phyloP scores from a whole-genome alignment of 2,329 filamentous ascomycete genomes.

The Neurospora sp. region DNA sequence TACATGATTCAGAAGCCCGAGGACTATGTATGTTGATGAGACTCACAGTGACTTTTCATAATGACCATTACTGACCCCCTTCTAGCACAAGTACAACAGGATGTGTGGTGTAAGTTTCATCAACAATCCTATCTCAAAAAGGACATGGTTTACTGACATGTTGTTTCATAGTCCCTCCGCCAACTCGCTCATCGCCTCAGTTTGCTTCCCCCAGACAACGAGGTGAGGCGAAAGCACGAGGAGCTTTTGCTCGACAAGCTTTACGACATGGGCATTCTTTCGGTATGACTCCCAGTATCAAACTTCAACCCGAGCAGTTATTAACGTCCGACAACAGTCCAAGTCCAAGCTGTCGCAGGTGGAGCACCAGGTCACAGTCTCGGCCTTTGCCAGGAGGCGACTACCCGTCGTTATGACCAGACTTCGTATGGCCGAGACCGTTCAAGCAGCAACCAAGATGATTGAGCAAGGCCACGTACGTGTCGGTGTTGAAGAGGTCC shows the following conservation, averaged over 20 bases:
- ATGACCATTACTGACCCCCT: constrained; percentile 6
- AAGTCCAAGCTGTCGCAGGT: constrained; percentile 73
- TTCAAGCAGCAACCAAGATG: constrained; percentile 74
- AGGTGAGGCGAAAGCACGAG: constrained; percentile 75
- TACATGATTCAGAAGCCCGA: constrained; percentile 87
- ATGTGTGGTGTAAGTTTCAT: constrained; percentile 46
- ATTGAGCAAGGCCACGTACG: constrained; percentile 92
- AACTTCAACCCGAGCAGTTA: too few species aligned
- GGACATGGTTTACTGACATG: not conserved
- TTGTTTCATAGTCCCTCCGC: constrained; percentile 49
- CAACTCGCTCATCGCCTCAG: constrained; percentile 84
- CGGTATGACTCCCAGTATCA: constrained; percentile 21
- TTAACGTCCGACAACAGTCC: constrained; percentile 23
- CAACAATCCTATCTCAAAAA: not conserved
- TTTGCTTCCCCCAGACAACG: constrained; percentile 68
- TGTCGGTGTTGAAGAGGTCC: constrained; percentile 82
- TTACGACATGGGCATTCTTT: constrained; percentile 81
- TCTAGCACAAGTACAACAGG: constrained; percentile 61
- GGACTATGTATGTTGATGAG: constrained; percentile 26
- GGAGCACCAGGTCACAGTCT: constrained; percentile 81
- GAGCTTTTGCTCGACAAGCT: constrained; percentile 82
- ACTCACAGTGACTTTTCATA: not conserved
- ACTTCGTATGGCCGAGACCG: constrained; percentile 81
- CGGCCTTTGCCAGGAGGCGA: constrained; percentile 73
- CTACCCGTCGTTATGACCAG: constrained; percentile 73